These are phyloP conservation scores for Cutaneotrichosporon arboriforme DNA, from an alignment of 1,284 basidiomycete species.

Conservation along the genomic window DNA sequence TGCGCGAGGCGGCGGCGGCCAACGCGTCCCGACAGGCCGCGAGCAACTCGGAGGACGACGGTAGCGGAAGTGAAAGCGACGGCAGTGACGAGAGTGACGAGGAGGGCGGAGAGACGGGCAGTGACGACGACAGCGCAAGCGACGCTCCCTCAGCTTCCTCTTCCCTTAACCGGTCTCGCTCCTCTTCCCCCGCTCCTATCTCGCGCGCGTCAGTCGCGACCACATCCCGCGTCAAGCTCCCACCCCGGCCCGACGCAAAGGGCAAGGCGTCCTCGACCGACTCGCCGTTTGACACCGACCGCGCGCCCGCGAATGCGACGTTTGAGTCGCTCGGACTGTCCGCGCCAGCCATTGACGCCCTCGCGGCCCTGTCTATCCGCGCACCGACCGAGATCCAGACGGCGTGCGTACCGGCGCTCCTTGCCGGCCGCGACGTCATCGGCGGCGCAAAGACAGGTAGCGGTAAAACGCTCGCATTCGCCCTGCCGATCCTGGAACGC, in stretches of 20 bases:
- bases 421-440: conserved; percentile 82
- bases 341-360: conserved; percentile 60
- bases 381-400: conserved; percentile 83
- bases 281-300: conserved; percentile 56
- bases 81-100: conserved; percentile 13
- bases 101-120: conserved; percentile 14
- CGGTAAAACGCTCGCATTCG: conserved; percentile 97
- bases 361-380: conserved; percentile 77
- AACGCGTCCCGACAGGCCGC: conserved; percentile 12
- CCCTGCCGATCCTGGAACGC: conserved; percentile 87
- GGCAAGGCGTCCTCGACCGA: conserved; percentile 14
- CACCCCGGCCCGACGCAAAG: conserved; percentile 12
- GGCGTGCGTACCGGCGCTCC: conserved; percentile 80
- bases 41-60: conserved; percentile 14
- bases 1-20: conserved; percentile 30
- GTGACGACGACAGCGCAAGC: background rate
- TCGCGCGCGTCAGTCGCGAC: conserved; percentile 13
- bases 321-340: conserved; percentile 74
- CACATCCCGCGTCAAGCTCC: conserved; percentile 25
- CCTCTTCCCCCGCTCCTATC: background rate
- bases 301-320: conserved; percentile 57
- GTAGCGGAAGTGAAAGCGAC: conserved; percentile 10
- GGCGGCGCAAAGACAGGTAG: conserved; percentile 98
- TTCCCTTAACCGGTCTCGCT: background rate
- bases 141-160: background rate